Evolutionary conservation across 2,329 filamentous ascomycete species (phyloP).

Genomic region (Alternaria burnsii): DNA sequence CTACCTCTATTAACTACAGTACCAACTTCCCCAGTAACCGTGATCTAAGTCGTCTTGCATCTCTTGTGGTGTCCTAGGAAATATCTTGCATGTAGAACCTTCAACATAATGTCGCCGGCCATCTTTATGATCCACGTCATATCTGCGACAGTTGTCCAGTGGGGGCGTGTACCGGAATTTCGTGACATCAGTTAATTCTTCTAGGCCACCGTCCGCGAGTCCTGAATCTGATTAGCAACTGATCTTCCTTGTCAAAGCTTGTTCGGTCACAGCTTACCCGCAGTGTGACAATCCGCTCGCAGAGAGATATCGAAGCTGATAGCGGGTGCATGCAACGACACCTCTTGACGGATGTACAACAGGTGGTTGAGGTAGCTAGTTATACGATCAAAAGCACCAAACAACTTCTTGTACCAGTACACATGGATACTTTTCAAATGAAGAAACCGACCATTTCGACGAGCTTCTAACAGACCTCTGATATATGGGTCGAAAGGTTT

Average conservation of each 20-base stretch:
- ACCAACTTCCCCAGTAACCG: not conserved
- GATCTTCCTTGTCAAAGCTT: not conserved
- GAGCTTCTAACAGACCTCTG: not conserved
- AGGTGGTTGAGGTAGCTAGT: not conserved
- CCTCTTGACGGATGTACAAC: not conserved
- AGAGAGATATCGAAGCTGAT: not conserved
- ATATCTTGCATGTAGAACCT: not conserved
- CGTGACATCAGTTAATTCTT: fast-evolving
- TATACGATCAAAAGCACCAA: not conserved
- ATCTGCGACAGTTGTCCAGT: not conserved
- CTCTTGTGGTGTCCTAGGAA: not conserved
- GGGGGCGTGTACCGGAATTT: not conserved
- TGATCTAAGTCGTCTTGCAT: not conserved
- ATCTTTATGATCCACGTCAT: not conserved
- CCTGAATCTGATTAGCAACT: not conserved
- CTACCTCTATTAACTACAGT: fast-evolving
- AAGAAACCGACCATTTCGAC: not conserved
- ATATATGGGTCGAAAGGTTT: not conserved
- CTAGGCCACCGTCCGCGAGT: not conserved
- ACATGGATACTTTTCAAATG: not conserved
- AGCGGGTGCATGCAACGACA: not conserved
- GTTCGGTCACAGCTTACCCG: not conserved
- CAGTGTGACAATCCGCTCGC: not conserved
- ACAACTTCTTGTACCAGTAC: not conserved
- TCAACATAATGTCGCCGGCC: not conserved